Percentiles rank a stretch among this genome's conserved stretches.
Evolutionary conservation across 306 rosid species (phyloP).

Genomic region (Rosa persica): DNA sequence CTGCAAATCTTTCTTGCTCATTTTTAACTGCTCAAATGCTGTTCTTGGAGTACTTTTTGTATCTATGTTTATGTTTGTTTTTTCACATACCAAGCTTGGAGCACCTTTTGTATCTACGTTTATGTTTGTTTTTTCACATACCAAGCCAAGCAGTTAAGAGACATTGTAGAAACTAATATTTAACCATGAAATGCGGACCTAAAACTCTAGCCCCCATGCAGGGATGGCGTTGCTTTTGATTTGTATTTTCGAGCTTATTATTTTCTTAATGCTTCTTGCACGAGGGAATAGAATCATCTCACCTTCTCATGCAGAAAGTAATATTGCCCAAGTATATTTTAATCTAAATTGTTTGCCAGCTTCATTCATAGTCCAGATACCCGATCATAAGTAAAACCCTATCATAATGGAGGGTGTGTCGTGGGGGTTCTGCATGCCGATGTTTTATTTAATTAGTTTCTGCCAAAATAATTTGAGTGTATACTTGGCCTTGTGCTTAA

Average conservation of each 20-base stretch:
- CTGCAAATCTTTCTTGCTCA: not conserved
- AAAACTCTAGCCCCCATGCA: not conserved
- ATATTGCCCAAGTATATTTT: not conserved
- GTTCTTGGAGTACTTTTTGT: not conserved
- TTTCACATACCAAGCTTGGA: not conserved
- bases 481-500: too few relatives aligned
- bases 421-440: not conserved
- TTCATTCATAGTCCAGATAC: not conserved
- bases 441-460: not conserved
- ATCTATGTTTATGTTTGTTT: not conserved
- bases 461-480: not conserved
- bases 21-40: not conserved
- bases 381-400: not conserved
- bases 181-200: not conserved
- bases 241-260: not conserved
- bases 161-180: not conserved
- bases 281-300: constrained; percentile 9
- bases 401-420: not conserved
- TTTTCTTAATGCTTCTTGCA: not conserved
- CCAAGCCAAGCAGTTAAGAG: not conserved
- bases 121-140: not conserved
- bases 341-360: not conserved
- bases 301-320: not conserved
- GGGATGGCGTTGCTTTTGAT: not conserved
- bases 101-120: not conserved